phyloP scores from a whole-genome alignment of 2,329 filamentous ascomycete species.

The Pseudogymnoascus verrucosus region DNA sequence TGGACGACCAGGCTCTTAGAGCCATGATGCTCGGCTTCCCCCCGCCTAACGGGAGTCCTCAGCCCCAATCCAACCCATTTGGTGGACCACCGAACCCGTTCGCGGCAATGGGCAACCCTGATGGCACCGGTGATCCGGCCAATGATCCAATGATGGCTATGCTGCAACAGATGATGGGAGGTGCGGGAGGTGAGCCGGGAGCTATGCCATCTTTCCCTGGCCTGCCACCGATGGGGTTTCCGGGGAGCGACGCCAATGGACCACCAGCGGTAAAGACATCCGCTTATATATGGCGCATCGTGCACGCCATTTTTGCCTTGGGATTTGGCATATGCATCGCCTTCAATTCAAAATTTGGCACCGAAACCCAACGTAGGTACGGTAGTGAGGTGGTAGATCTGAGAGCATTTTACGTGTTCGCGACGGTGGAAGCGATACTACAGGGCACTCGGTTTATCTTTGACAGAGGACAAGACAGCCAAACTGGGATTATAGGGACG shows the following conservation, averaged over 20 bases:
- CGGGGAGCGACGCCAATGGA: constrained; percentile 22
- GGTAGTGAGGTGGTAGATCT: constrained; percentile 14
- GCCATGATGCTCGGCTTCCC: constrained; percentile 57
- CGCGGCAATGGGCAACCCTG: constrained; percentile 26
- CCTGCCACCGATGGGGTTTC: constrained; percentile 34
- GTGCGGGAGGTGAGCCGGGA: constrained; percentile 25
- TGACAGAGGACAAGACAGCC: constrained; percentile 50
- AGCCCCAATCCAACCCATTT: constrained; percentile 29
- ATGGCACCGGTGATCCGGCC: constrained; percentile 16
- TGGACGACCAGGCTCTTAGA: constrained; percentile 53
- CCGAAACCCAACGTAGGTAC: constrained; percentile 48
- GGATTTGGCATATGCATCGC: constrained; percentile 64
- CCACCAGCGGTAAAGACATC: constrained; percentile 30
- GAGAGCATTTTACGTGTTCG: constrained; percentile 63
- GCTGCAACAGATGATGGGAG: constrained; percentile 64
- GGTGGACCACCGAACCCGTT: constrained; percentile 23
- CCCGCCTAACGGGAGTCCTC: constrained; percentile 24
- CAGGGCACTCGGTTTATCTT: constrained; percentile 64
- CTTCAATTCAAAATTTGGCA: constrained; percentile 61
- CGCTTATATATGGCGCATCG: constrained; percentile 58
- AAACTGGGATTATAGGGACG: constrained; percentile 55
- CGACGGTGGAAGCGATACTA: constrained; percentile 65
- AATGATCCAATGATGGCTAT: constrained; percentile 67
- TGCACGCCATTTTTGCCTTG: constrained; percentile 66
- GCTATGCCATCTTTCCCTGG: constrained; percentile 30